phyloP scores from a whole-genome alignment of 805 yeast species.

The Teunomyces gatunensis region DNA sequence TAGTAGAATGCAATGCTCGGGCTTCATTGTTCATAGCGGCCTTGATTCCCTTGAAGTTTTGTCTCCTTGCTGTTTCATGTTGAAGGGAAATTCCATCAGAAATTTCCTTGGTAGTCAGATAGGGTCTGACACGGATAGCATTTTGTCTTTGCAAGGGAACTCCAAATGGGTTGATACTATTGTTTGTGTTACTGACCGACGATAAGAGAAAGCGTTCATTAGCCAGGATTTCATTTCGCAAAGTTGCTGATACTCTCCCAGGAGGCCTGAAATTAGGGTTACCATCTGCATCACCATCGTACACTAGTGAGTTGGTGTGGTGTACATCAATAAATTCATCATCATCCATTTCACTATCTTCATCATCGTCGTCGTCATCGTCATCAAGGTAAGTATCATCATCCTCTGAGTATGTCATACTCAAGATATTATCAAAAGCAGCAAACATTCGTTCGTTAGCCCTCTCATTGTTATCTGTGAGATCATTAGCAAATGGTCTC shows the following conservation, averaged over 20 bases:
- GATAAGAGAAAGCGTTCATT: slow-evolving; percentile 22
- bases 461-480: neutral
- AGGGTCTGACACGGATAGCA: slow-evolving; percentile 22
- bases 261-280: neutral
- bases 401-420: slow-evolving; percentile 5
- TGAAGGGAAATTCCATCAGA: neutral
- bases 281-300: neutral
- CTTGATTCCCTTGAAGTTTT: slow-evolving; percentile 1
- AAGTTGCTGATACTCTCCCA: neutral
- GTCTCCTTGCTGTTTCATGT: slow-evolving; percentile 1
- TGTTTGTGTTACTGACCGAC: slow-evolving; percentile 24
- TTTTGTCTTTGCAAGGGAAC: slow-evolving; percentile 32
- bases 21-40: slow-evolving; percentile 11
- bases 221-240: slow-evolving; percentile 1
- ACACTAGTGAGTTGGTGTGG: neutral
- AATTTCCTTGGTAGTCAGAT: neutral
- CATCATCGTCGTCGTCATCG: slow-evolving; percentile 6
- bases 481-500: neutral
- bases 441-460: slow-evolving; percentile 3
- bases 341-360: slow-evolving; percentile 7
- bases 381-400: slow-evolving; percentile 8
- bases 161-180: slow-evolving; percentile 8
- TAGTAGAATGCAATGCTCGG: slow-evolving; percentile 8
- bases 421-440: slow-evolving; percentile 2
- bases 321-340: slow-evolving; percentile 9